Conservation (phyloP, 257 asterid genomes). For the Solanum verrucosum region DNA sequence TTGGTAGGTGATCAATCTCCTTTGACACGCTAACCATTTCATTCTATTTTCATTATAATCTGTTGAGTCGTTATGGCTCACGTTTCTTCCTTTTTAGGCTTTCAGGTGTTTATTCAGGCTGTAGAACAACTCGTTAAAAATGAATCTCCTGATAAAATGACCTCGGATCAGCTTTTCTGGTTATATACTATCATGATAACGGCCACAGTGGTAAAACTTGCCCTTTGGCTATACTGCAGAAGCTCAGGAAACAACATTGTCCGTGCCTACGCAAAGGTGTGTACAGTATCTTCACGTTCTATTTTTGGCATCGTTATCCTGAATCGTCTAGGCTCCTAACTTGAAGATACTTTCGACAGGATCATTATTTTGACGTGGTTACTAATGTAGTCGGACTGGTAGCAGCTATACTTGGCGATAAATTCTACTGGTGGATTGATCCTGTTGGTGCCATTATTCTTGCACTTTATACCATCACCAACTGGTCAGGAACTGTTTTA, state of each 20-base stretch:
- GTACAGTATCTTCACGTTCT: background rate
- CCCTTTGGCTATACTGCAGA: conserved; percentile 86
- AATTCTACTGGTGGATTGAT: conserved; percentile 82
- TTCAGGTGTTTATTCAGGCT: conserved; percentile 81
- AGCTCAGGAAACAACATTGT: conserved; percentile 73
- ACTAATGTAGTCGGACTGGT: conserved; percentile 76
- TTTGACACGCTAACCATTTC: background rate
- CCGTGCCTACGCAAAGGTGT: conserved; percentile 90
- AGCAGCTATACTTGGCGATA: conserved; percentile 82
- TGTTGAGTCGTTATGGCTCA: background rate
- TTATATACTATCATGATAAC: conserved; percentile 65
- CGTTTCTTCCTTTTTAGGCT: conserved; percentile 31
- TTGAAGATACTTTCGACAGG: conserved; percentile 27
- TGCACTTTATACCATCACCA: conserved; percentile 69
- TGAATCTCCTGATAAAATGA: conserved; percentile 47
- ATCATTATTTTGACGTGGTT: conserved; percentile 91
- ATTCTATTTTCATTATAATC: background rate
- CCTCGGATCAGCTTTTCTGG: conserved; percentile 54
- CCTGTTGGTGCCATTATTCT: conserved; percentile 81
- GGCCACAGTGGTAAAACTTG: conserved; percentile 67
- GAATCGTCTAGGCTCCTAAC: conserved; percentile 2
- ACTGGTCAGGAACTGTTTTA: conserved; percentile 82
- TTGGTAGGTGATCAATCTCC: conserved; percentile 38
- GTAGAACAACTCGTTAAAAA: conserved; percentile 52
- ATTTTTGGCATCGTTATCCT: background rate